phyloP scores from a whole-genome alignment of 768 basidiomycete genomes.

The Fibroporia radiculosa region DNA sequence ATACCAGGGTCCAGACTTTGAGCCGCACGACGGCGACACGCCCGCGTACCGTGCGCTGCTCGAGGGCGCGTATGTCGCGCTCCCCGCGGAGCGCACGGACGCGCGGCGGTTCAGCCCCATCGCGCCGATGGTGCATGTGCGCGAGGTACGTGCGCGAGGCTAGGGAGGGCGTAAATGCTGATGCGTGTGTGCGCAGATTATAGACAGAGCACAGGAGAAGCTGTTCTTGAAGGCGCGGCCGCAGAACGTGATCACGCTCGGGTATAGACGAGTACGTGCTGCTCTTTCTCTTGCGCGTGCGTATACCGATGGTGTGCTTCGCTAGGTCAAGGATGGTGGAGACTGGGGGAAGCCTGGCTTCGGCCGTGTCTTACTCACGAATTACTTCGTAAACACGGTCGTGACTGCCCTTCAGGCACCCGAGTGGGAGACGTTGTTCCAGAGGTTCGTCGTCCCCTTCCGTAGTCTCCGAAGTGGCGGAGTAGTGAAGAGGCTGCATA shows the following conservation, averaged over 20 bases:
- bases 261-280: conserved; percentile 51
- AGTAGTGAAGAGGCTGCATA: too few species aligned
- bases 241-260: conserved; percentile 56
- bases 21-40: conserved; percentile 8
- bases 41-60: conserved; percentile 25
- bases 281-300: not conserved
- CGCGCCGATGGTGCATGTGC: conserved; percentile 42
- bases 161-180: not conserved
- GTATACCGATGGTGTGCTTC: not conserved
- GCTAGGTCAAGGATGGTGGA: conserved; percentile 4
- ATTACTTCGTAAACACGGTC: conserved; percentile 68
- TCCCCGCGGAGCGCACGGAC: not conserved
- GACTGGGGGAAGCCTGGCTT: not conserved
- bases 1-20: not conserved
- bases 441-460: conserved; percentile 38
- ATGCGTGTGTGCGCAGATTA: conserved; percentile 32
- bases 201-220: conserved; percentile 52
- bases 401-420: conserved; percentile 54
- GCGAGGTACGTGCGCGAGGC: conserved; percentile 34
- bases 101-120: conserved; percentile 13
- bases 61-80: conserved; percentile 40
- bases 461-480: not conserved
- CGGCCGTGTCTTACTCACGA: conserved; percentile 40
- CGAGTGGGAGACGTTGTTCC: conserved; percentile 60
- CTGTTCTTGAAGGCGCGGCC: conserved; percentile 36